Conservation (phyloP, 345 rosid genomes). For the Ceriops tagal region DNA sequence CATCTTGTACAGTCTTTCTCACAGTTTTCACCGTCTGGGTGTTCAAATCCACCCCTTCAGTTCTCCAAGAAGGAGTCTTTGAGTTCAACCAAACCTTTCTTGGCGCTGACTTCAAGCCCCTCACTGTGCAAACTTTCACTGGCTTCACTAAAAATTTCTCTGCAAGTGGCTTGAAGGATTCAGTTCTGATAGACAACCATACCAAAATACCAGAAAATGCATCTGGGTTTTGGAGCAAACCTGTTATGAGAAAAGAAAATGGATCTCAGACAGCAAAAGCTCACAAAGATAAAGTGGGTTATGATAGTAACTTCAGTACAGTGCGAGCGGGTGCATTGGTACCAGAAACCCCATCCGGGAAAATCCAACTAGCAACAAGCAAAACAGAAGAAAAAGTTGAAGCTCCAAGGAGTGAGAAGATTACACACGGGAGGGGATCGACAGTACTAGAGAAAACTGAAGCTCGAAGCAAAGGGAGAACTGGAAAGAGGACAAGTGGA, state of each 20-base stretch:
- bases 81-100: slow-evolving; percentile 36
- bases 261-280: slow-evolving; percentile 16
- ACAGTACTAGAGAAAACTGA: slow-evolving; percentile 24
- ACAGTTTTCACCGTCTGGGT: slow-evolving; percentile 50
- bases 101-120: slow-evolving; percentile 19
- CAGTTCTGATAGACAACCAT: slow-evolving; percentile 38
- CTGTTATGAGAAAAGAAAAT: slow-evolving; percentile 18
- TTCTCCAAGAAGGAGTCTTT: slow-evolving; percentile 33
- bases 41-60: slow-evolving; percentile 48
- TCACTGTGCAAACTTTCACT: slow-evolving; percentile 24
- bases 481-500: slow-evolving; percentile 23
- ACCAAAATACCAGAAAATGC: slow-evolving; percentile 26
- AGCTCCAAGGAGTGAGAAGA: slow-evolving; percentile 18
- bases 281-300: slow-evolving; percentile 10
- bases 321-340: slow-evolving; percentile 21
- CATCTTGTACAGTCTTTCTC: slow-evolving; percentile 55
- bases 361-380: neutral
- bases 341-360: slow-evolving; percentile 14
- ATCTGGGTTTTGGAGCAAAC: slow-evolving; percentile 39
- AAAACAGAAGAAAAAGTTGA: slow-evolving; percentile 12
- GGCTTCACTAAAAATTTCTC: slow-evolving; percentile 32
- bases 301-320: slow-evolving; percentile 19
- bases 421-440: slow-evolving; percentile 13
- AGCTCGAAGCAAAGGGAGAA: slow-evolving; percentile 27
- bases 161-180: slow-evolving; percentile 15